phyloP scores from a whole-genome alignment of 2,329 filamentous ascomycete species.

The Neoascochyta sp. region DNA sequence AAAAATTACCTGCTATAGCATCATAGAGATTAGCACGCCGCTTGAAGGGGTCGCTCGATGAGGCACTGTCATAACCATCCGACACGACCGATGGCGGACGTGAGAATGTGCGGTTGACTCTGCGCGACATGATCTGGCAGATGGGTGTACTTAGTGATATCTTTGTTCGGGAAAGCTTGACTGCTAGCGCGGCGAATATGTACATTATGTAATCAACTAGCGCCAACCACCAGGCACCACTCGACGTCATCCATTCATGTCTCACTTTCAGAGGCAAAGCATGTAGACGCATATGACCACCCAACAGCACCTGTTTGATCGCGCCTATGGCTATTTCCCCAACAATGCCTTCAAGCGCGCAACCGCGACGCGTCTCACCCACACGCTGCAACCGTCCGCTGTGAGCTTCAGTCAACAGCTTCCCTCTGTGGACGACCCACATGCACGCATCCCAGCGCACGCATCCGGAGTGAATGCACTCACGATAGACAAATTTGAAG shows the following conservation, averaged over 20 bases:
- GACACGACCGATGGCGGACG: slow-evolving; percentile 12
- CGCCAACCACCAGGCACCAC: background rate
- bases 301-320: slow-evolving; percentile 64
- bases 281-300: slow-evolving; percentile 40
- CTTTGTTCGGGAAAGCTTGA: slow-evolving; percentile 6
- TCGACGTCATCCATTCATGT: slow-evolving; percentile 15
- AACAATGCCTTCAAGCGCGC: slow-evolving; percentile 62
- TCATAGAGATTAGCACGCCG: slow-evolving; percentile 63
- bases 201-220: slow-evolving; percentile 1
- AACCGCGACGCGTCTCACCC: slow-evolving; percentile 63
- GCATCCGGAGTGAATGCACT: slow-evolving; percentile 74
- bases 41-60: slow-evolving; percentile 13
- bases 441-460: slow-evolving; percentile 59
- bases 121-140: slow-evolving; percentile 10
- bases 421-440: slow-evolving; percentile 33
- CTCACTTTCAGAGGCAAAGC: slow-evolving; percentile 19
- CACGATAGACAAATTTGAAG: slow-evolving; percentile 77
- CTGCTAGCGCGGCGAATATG: slow-evolving; percentile 8
- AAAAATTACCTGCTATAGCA: slow-evolving; percentile 60
- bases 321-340: slow-evolving; percentile 62
- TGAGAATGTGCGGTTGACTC: slow-evolving; percentile 2
- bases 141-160: background rate
- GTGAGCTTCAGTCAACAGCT: slow-evolving; percentile 67
- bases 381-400: slow-evolving; percentile 64
- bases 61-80: slow-evolving; percentile 8